phyloP scores from a whole-genome alignment of 2,329 filamentous ascomycete species.

The Colletotrichum somersetense region DNA sequence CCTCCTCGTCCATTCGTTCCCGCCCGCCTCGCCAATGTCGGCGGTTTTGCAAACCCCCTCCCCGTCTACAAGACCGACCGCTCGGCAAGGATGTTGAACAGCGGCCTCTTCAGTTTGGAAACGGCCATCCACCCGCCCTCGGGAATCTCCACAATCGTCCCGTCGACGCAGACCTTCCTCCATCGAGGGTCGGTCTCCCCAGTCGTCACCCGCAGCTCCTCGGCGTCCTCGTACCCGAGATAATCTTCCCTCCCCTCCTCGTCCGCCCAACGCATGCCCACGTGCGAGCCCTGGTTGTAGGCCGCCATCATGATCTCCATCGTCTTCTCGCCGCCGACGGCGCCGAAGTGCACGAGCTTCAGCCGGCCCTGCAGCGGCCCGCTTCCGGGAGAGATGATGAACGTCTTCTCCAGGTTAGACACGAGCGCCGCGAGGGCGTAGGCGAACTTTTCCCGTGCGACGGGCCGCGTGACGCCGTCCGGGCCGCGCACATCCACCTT shows the following conservation, averaged over 20 bases:
- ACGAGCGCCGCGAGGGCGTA: slow-evolving; percentile 85
- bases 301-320: slow-evolving; percentile 82
- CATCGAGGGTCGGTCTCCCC: slow-evolving; percentile 77
- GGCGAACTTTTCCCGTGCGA: slow-evolving; percentile 66
- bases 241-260: slow-evolving; percentile 63
- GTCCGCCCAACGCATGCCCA: slow-evolving; percentile 63
- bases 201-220: slow-evolving; percentile 75
- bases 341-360: slow-evolving; percentile 80
- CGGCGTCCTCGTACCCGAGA: slow-evolving; percentile 80
- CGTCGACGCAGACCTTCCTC: slow-evolving; percentile 92
- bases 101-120: slow-evolving; percentile 57
- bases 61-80: slow-evolving; percentile 25
- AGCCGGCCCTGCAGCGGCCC: slow-evolving; percentile 78
- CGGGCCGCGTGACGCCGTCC: slow-evolving; percentile 38
- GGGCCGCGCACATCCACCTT: slow-evolving; percentile 48
- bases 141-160: slow-evolving; percentile 83
- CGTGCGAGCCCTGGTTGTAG: slow-evolving; percentile 69
- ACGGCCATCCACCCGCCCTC: slow-evolving; percentile 79
- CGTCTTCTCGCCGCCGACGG: slow-evolving; percentile 71
- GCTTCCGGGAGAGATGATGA: slow-evolving; percentile 83
- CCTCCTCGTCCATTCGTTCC: not conserved
- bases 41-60: not conserved
- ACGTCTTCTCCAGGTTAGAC: slow-evolving; percentile 84
- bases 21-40: not conserved
- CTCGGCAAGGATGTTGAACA: slow-evolving; percentile 61